phyloP scores from a whole-genome alignment of 202 grass and related monocot species.

The Eragrostis tef region DNA sequence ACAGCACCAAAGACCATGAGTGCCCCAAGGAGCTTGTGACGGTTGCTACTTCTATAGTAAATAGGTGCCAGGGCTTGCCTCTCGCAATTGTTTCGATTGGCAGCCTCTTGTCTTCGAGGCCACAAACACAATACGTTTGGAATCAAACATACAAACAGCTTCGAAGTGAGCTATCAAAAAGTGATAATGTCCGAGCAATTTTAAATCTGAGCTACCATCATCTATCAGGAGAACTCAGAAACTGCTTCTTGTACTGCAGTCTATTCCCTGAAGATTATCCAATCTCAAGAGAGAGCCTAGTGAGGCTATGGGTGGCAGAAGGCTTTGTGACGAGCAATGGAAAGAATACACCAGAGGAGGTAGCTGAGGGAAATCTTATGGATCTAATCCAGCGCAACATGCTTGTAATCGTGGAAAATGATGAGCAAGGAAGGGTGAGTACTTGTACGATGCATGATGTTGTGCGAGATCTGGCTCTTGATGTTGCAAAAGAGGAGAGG shows the following conservation, averaged over 20 bases:
- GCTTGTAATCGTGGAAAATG: conserved; percentile 43
- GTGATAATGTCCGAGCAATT: conserved; percentile 24
- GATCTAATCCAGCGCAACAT: conserved; percentile 54
- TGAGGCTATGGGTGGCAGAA: conserved; percentile 61
- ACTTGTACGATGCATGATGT: conserved; percentile 57
- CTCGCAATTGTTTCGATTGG: conserved; percentile 54
- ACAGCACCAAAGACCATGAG: neutral
- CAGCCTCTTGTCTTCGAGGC: conserved; percentile 31
- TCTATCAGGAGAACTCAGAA: conserved; percentile 53
- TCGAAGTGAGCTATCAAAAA: conserved; percentile 27
- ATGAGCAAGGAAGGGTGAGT: conserved; percentile 42
- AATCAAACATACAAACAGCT: conserved; percentile 42
- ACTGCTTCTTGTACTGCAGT: conserved; percentile 62
- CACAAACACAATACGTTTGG: conserved; percentile 29
- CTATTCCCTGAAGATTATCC: conserved; percentile 56
- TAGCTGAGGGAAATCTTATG: conserved; percentile 55
- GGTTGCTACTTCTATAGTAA: conserved; percentile 35
- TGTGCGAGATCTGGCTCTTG: conserved; percentile 40
- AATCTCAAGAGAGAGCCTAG: conserved; percentile 42
- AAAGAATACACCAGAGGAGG: conserved; percentile 48
- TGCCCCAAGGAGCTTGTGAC: conserved; percentile 33
- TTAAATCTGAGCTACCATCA: conserved; percentile 51
- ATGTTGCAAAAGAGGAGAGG: conserved; percentile 39
- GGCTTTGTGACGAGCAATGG: conserved; percentile 40
- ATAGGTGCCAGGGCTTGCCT: conserved; percentile 57